Evolutionary conservation across 352 stramenopile genomes (phyloP).

Genomic region (Phytopythium cucurbitacearum): DNA sequence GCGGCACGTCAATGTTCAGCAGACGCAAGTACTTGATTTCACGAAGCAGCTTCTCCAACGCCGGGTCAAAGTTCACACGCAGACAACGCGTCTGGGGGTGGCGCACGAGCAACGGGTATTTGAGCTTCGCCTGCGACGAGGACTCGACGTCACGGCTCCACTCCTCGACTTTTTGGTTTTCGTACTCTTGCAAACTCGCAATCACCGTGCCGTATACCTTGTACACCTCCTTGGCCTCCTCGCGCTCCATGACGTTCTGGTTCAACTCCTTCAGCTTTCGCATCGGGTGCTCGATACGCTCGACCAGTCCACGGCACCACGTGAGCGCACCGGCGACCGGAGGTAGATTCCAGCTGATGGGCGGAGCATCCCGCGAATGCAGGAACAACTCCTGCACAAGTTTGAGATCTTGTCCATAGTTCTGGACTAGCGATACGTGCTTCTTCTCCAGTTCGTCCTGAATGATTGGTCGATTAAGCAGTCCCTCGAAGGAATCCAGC

Average conservation of each 20-base stretch:
- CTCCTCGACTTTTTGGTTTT: slow-evolving; percentile 96
- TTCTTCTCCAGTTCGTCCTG: slow-evolving; percentile 97
- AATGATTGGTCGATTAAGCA: slow-evolving; percentile 95
- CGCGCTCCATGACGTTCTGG: slow-evolving; percentile 95
- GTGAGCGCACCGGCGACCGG: slow-evolving; percentile 93
- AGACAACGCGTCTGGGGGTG: slow-evolving; percentile 89
- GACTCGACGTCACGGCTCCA: slow-evolving; percentile 95
- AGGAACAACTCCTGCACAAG: slow-evolving; percentile 97
- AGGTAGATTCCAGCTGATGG: slow-evolving; percentile 94
- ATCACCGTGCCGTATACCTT: slow-evolving; percentile 97
- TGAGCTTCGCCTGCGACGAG: slow-evolving; percentile 94
- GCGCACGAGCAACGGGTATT: slow-evolving; percentile 91
- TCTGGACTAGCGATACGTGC: slow-evolving; percentile 95
- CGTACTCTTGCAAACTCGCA: slow-evolving; percentile 95
- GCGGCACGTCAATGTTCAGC: slow-evolving; percentile 93
- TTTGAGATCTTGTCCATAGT: slow-evolving; percentile 95
- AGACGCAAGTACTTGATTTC: slow-evolving; percentile 98
- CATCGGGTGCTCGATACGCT: slow-evolving; percentile 96
- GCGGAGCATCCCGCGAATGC: slow-evolving; percentile 89
- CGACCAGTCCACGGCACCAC: slow-evolving; percentile 95
- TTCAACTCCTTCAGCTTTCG: slow-evolving; percentile 96
- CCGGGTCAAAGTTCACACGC: slow-evolving; percentile 97
- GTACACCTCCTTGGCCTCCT: slow-evolving; percentile 98
- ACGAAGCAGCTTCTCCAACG: slow-evolving; percentile 94
- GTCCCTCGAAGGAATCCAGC: slow-evolving; percentile 95